Conservation (phyloP, 1,139 yeast species). For the Candida sp. region DNA sequence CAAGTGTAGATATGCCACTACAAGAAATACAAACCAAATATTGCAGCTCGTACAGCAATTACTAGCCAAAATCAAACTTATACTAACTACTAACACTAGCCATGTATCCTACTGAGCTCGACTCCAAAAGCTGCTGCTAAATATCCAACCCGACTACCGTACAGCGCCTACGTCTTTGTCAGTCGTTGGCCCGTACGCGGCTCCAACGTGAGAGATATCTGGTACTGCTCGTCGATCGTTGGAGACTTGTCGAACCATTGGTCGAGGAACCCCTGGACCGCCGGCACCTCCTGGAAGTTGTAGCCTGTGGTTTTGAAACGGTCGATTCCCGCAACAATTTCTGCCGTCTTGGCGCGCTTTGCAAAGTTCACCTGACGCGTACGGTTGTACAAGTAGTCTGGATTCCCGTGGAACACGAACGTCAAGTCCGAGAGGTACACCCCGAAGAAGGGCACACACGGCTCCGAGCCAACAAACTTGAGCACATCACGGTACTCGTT, state of each 20-base stretch:
- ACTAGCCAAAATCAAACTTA: no score
- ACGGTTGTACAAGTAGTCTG: constrained; percentile 72
- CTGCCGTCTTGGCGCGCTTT: constrained; percentile 76
- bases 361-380: constrained; percentile 76
- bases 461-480: constrained; percentile 69
- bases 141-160: constrained; percentile 21
- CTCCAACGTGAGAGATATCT: constrained; percentile 71
- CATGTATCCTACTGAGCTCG: no score
- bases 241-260: constrained; percentile 67
- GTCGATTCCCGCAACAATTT: constrained; percentile 76
- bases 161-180: constrained; percentile 47
- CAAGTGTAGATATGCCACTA: no score
- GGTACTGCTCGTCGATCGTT: constrained; percentile 82
- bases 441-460: constrained; percentile 95
- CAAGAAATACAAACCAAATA: no score
- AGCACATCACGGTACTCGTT: constrained; percentile 85
- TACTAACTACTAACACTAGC: no score
- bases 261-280: constrained; percentile 67
- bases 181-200: no score
- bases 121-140: not conserved
- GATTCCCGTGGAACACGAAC: constrained; percentile 88
- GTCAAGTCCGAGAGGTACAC: constrained; percentile 90
- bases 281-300: constrained; percentile 67
- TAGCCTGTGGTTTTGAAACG: constrained; percentile 73
- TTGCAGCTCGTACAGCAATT: no score